Base-by-base conservation (phyloP, 768 basidiomycete species). In the Serendipita vermifera region DNA sequence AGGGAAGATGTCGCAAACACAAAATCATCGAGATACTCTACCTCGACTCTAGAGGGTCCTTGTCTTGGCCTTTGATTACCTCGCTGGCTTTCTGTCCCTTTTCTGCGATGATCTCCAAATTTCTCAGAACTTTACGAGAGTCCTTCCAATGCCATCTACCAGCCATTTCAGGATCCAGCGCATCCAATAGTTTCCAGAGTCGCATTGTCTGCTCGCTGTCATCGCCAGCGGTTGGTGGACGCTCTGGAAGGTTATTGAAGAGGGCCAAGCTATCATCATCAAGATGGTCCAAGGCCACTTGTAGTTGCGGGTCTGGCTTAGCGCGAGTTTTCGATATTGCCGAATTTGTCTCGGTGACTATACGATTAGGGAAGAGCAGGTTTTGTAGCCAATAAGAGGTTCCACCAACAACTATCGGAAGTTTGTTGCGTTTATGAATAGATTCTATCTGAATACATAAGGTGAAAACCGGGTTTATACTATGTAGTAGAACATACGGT, bases 341-440 rank as follows among this genome's bases (percentile, higher is more conserved):
- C 20, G n/a, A 3, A 14, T 13, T 38, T 3, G 3, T 51, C 4
- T 17, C 39, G 22, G 62, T 65, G 5, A 68, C 70, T 33, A 92
- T 72, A 22, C 85, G 78, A 63, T 83, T 80, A 0, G 92, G 87
- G 64, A 98, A 97, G 11, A 98, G 72, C 35, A 96, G 80, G 66
- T 99, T 89, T 63, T 99, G 94, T 24, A 94, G 87, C 85, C 93
- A 99, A 66, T 99, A 99, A 3, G 89, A 81, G 2, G 96, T 98
- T 3, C 96, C 96, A 2, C 96, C 96, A 41, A 94, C 92, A 5
- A 94, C 73, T 56, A 99, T 87, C 0, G 96, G 94, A 4, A 97
- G 67, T 57, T 83, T 71, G 2, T 75, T 67, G 58, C 75, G 71
- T 35, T 62, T 59, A 62, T 89, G 80, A 6, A 85, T 82, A 56